Percentiles rank a stretch among this genome's conserved stretches.
phyloP scores from a whole-genome alignment of 257 asterid genomes.

The Orobanche coerulescens region DNA sequence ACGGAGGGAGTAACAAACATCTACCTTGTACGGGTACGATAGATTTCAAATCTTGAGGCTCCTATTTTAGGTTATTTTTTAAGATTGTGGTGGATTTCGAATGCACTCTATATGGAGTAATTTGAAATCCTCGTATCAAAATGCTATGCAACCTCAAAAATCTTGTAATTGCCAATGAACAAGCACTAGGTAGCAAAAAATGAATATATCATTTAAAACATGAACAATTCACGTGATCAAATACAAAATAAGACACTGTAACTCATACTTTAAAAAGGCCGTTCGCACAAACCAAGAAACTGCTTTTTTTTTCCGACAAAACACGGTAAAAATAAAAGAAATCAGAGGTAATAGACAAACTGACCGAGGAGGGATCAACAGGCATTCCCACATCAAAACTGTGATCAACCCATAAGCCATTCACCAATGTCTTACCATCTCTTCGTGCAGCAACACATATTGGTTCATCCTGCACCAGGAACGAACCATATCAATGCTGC shows the following conservation, averaged over 20 bases:
- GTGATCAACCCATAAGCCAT: slow-evolving; percentile 77
- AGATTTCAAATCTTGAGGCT: no score
- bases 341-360: slow-evolving; percentile 26
- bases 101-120: no score
- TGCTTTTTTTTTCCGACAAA: not conserved
- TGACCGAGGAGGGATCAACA: slow-evolving; percentile 44
- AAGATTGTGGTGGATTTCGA: no score
- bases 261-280: not conserved
- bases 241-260: not conserved
- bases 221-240: not conserved
- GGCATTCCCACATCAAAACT: slow-evolving; percentile 57
- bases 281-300: not conserved
- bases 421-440: slow-evolving; percentile 66
- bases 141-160: no score
- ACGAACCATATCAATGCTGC: not conserved
- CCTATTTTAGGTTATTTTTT: no score
- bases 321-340: not conserved
- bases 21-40: no score
- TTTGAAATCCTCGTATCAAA: no score
- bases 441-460: slow-evolving; percentile 66
- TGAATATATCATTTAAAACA: not conserved
- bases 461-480: slow-evolving; percentile 64
- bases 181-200: not conserved
- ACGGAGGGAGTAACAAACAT: no score
- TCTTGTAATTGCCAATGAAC: not conserved